Conservation (phyloP, 2,329 filamentous ascomycete species). For the Leptographium flavum region DNA sequence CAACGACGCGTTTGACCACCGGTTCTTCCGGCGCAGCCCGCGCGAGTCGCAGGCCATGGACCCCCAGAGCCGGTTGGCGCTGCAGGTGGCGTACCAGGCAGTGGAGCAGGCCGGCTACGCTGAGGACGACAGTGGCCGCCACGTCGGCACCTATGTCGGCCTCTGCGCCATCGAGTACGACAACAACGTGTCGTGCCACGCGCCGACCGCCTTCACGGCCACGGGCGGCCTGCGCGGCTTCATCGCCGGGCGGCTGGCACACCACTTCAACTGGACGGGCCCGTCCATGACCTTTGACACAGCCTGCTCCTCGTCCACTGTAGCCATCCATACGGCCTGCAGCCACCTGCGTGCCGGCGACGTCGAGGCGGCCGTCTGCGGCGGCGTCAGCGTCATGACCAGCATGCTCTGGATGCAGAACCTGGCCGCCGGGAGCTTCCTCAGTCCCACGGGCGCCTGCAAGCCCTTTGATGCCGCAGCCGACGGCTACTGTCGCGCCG, state of each 20-base stretch:
- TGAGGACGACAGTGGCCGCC: neutral
- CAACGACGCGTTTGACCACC: constrained; percentile 20
- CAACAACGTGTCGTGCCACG: constrained; percentile 22
- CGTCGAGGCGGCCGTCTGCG: constrained; percentile 20
- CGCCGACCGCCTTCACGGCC: constrained; percentile 21
- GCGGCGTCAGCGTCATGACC: constrained; percentile 25
- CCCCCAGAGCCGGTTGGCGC: constrained; percentile 23
- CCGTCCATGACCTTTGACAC: constrained; percentile 21
- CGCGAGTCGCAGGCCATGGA: constrained; percentile 23
- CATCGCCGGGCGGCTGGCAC: constrained; percentile 18
- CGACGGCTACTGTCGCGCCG: constrained; percentile 37
- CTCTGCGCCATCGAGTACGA: constrained; percentile 23
- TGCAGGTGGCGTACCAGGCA: constrained; percentile 27
- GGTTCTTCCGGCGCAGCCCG: constrained; percentile 25
- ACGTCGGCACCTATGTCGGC: constrained; percentile 25
- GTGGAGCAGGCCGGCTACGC: constrained; percentile 17
- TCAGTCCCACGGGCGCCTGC: constrained; percentile 17
- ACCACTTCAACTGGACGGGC: constrained; percentile 22
- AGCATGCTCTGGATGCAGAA: constrained; percentile 13
- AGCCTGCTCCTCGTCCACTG: constrained; percentile 22
- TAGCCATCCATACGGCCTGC: constrained; percentile 22
- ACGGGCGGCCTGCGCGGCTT: constrained; percentile 21
- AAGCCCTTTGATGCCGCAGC: constrained; percentile 17
- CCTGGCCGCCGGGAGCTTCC: constrained; percentile 17
- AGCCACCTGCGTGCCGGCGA: constrained; percentile 16